Conservation (phyloP, 371 early-diverging fungal species). For the Rhizopus sp. region DNA sequence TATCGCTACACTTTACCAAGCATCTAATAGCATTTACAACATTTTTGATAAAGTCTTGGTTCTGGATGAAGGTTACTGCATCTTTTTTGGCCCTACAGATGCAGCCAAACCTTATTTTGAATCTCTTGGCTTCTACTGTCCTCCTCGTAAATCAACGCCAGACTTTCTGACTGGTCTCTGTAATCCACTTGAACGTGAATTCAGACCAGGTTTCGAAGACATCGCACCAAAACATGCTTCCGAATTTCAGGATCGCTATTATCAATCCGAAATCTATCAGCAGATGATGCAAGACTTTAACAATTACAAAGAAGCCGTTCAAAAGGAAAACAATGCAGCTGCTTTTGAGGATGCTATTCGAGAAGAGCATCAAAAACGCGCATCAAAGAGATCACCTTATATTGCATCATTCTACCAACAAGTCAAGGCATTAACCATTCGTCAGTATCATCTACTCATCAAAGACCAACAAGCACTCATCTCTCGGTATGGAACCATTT, state of each 20-base stretch:
- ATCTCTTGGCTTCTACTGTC: constrained; percentile 68
- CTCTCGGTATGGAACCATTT: constrained; percentile 55
- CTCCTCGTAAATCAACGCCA: constrained; percentile 72
- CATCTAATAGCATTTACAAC: constrained; percentile 76
- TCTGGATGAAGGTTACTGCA: constrained; percentile 70
- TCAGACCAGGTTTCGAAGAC: constrained; percentile 53
- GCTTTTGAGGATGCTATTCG: constrained; percentile 44
- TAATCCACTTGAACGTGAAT: constrained; percentile 59
- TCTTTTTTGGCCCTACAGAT: constrained; percentile 71
- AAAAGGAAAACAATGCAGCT: constrained; percentile 32
- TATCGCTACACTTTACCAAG: constrained; percentile 60
- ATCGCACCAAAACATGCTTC: constrained; percentile 48
- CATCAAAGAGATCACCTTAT: constrained; percentile 44
- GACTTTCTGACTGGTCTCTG: constrained; percentile 78
- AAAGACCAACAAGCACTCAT: constrained; percentile 50
- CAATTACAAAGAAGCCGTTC: constrained; percentile 39
- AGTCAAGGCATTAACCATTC: constrained; percentile 46
- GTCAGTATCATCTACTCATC: constrained; percentile 49
- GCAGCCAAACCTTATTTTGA: constrained; percentile 67
- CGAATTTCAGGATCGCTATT: constrained; percentile 49
- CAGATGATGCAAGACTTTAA: constrained; percentile 34
- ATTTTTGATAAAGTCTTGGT: constrained; percentile 77
- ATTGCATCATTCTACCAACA: constrained; percentile 54
- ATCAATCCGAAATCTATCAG: constrained; percentile 35
- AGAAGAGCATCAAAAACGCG: constrained; percentile 43